Evolutionary conservation across 1,284 basidiomycete species (phyloP), one percentile per base, ranked within the genome.

Genomic region (Moniliophthora roreri): DNA sequence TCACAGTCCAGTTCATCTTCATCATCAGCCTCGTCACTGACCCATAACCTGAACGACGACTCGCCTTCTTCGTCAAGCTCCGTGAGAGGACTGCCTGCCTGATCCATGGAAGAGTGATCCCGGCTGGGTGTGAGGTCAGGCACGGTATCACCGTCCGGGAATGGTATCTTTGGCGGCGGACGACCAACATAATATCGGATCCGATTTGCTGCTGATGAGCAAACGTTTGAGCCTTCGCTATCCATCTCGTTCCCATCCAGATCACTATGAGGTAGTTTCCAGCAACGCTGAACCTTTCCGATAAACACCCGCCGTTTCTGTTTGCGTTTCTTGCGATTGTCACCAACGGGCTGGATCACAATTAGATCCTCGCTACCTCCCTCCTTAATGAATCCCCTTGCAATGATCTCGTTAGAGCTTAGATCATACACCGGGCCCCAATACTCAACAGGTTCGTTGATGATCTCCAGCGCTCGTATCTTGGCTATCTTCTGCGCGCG

Each of bases 21-120:
- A 46, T 46, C 44, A 32, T 46, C 24, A 32, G 44, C 21, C 24
- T 46, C n/a, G n/a, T n/a, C 44, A 32, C 44, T 46, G 26, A 28
- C 11, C 44, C 44, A 46, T 8, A 24, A 28, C 3, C 24, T 46
- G 18, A 32, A 46, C 24, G 23, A 32, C 8, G 21, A n/a, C 44
- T 46, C 44, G 15, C 24, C 44, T n/a, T 46, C 44, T 28, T 46
- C 44, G 28, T 46, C 44, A 21, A 46, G 28, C 16, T 28, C 44
- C 15, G 44, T 46, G 15, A 46, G 44, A 9, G 44, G 44, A 32
- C 44, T 46, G n/a, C 15, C 44, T 6, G n/a, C 23, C 28, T 28
- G 18, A 24, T 23, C 20, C 23, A 44, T 6, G 20, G 15, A 18
- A 10, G 41, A 44, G n/a, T 44, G n/a, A 32, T 32, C 23, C 10